Conservation (phyloP, 768 basidiomycete genomes). For the Dacryopinax primogenitus region DNA sequence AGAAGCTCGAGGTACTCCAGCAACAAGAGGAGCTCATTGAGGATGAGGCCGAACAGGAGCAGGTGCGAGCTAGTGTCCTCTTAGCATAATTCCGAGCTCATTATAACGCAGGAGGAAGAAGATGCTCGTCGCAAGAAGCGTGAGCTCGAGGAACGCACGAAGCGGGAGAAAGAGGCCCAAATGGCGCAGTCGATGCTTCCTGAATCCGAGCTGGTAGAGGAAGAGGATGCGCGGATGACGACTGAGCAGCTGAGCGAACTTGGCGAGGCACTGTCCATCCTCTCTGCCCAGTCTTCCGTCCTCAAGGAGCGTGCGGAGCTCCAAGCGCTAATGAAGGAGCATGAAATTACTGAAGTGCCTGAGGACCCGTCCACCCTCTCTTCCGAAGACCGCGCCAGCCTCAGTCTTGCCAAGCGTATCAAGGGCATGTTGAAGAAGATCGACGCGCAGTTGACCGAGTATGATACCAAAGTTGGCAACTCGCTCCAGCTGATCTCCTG, state of each 20-base stretch:
- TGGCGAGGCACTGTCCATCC: slow-evolving; percentile 74
- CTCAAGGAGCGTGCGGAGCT: slow-evolving; percentile 93
- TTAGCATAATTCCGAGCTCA: not conserved
- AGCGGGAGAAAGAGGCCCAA: slow-evolving; percentile 49
- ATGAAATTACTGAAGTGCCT: slow-evolving; percentile 65
- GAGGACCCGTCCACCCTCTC: slow-evolving; percentile 43
- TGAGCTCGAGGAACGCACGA: slow-evolving; percentile 55
- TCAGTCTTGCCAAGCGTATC: slow-evolving; percentile 89
- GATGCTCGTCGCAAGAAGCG: slow-evolving; percentile 75
- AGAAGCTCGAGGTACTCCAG: slow-evolving; percentile 93
- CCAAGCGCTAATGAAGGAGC: slow-evolving; percentile 84
- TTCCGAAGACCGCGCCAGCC: slow-evolving; percentile 39
- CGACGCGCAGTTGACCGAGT: slow-evolving; percentile 80
- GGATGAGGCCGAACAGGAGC: slow-evolving; percentile 96
- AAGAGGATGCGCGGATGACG: slow-evolving; percentile 82
- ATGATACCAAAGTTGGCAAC: slow-evolving; percentile 75
- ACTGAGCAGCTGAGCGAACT: slow-evolving; percentile 91
- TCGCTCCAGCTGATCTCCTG: slow-evolving; percentile 77
- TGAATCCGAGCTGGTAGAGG: slow-evolving; percentile 65
- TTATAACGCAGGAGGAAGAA: slow-evolving; percentile 49
- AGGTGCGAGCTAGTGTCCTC: slow-evolving; percentile 27
- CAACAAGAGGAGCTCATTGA: slow-evolving; percentile 99
- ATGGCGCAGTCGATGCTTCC: slow-evolving; percentile 73
- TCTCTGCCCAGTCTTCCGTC: slow-evolving; percentile 88
- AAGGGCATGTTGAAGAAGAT: slow-evolving; percentile 92